Conservation (phyloP, 768 basidiomycete genomes). For the Lentinula guzmanii region DNA sequence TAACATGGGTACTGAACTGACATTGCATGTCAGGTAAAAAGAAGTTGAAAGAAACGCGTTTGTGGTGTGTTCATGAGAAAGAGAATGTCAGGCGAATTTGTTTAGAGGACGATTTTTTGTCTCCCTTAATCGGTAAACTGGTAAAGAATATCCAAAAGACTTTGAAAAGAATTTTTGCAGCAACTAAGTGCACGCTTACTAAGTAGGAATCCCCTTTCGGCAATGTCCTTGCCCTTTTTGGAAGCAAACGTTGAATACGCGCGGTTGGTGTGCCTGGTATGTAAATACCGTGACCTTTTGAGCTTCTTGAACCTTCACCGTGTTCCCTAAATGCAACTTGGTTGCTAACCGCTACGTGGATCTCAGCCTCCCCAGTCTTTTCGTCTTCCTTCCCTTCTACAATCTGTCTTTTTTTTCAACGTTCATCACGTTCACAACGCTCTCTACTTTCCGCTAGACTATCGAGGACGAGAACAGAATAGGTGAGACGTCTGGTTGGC, state of each 20-base stretch:
- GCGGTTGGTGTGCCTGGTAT: not conserved
- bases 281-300: not conserved
- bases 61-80: no score
- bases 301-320: not conserved
- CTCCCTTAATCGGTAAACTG: no score
- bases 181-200: not conserved
- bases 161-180: no score
- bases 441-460: not conserved
- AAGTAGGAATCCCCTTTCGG: not conserved
- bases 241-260: not conserved
- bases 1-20: no score
- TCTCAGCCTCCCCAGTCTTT: not conserved
- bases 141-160: no score
- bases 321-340: not conserved
- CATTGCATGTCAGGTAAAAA: no score
- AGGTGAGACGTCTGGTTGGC: not conserved
- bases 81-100: no score
- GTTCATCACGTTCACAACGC: not conserved
- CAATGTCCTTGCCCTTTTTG: not conserved
- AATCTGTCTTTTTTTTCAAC: not conserved
- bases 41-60: no score
- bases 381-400: not conserved
- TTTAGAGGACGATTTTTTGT: no score
- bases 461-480: not conserved
- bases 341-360: slow-evolving; percentile 1